phyloP scores from a whole-genome alignment of 2,329 filamentous ascomycete species.

The Hypoxylon sp. region DNA sequence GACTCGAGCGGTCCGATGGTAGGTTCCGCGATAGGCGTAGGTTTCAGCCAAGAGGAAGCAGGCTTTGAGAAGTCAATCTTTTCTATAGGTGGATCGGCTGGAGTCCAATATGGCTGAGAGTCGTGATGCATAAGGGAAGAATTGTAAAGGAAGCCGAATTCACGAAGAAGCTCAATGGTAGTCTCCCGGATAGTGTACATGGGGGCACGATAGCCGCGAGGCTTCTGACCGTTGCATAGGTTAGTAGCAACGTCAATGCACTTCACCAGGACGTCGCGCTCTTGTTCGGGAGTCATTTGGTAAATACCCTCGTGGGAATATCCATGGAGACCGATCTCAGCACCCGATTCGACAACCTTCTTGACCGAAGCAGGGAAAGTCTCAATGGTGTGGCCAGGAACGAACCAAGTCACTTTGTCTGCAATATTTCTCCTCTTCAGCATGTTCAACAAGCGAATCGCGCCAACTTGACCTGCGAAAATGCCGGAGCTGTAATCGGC shows the following conservation, averaged over 20 bases:
- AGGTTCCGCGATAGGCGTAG: background rate
- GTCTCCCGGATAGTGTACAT: background rate
- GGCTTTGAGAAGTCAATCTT: background rate
- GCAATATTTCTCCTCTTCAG: background rate
- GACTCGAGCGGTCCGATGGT: background rate
- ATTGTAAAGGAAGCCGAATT: background rate
- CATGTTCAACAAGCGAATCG: background rate
- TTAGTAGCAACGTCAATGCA: background rate
- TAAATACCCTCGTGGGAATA: background rate
- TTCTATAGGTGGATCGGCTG: background rate
- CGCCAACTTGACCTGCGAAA: background rate
- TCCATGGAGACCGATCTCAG: background rate
- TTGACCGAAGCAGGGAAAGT: background rate
- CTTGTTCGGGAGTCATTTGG: background rate
- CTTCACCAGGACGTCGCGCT: background rate
- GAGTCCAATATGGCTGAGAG: background rate
- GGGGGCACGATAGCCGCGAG: background rate
- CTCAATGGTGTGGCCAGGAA: background rate
- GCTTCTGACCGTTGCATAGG: background rate
- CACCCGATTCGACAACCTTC: background rate
- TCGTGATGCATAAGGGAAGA: background rate
- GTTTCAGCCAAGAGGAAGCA: background rate
- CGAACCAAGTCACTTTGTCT: slow-evolving; percentile 1
- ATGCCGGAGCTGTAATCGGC: background rate
- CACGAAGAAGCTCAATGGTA: background rate